Conservation (phyloP, 306 rosid genomes). For the Prunus campanulata region DNA sequence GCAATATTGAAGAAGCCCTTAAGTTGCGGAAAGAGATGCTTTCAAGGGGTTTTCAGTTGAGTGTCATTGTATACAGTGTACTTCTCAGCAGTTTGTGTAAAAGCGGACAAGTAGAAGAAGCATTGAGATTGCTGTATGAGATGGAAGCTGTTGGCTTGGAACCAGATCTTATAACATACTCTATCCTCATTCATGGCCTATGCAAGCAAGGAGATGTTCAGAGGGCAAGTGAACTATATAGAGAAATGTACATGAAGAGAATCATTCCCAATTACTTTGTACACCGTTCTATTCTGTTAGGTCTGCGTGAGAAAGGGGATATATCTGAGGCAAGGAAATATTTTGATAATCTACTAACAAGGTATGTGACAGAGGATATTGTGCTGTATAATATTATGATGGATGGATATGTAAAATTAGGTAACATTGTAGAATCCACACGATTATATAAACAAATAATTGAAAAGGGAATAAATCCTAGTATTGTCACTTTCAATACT, state of each 20-base stretch:
- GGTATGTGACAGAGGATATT: constrained; percentile 26
- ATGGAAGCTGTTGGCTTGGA: constrained; percentile 40
- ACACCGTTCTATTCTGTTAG: constrained; percentile 35
- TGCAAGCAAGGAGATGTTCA: constrained; percentile 48
- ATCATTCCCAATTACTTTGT: constrained; percentile 38
- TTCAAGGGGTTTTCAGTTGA: constrained; percentile 39
- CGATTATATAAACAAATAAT: constrained; percentile 32
- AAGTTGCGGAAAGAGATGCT: constrained; percentile 40
- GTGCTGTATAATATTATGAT: constrained; percentile 55
- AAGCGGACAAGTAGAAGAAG: constrained; percentile 40
- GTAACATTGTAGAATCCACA: constrained; percentile 33
- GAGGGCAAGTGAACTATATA: constrained; percentile 38
- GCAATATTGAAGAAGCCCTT: constrained; percentile 45
- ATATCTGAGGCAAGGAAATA: constrained; percentile 44
- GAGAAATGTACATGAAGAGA: constrained; percentile 43
- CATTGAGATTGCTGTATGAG: constrained; percentile 38
- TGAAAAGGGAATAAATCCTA: constrained; percentile 38
- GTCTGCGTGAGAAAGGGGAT: constrained; percentile 34
- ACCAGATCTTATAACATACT: constrained; percentile 44
- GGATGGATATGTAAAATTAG: constrained; percentile 39
- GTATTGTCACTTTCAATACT: constrained; percentile 47
- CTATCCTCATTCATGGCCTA: constrained; percentile 47
- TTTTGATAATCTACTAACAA: constrained; percentile 30
- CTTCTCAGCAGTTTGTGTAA: constrained; percentile 51
- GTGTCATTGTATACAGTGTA: constrained; percentile 37